These are phyloP conservation scores for Exobasidium cylindrosporum DNA, from an alignment of 1,284 basidiomycete genomes.

Conservation along the genomic window DNA sequence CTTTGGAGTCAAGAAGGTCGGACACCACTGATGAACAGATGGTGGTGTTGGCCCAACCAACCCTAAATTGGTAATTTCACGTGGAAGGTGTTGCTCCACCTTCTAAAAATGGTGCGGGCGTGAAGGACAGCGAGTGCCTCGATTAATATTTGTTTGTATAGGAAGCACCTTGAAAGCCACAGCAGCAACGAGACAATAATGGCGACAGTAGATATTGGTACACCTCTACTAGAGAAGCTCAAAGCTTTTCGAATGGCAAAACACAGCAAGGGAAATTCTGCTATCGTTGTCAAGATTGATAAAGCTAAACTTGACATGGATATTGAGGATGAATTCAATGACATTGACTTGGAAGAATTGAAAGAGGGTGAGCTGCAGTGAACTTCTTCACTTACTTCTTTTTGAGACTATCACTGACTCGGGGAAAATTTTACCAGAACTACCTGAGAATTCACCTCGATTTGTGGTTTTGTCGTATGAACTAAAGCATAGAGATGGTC, in stretches of 20 bases:
- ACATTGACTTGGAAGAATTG: conserved; percentile 37
- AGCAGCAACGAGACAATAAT: not conserved
- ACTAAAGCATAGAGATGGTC: conserved; percentile 75
- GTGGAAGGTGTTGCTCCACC: too few species aligned
- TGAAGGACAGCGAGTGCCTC: too few species aligned
- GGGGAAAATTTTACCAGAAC: conserved; percentile 61
- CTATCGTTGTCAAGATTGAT: conserved; percentile 49
- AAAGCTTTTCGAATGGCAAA: conserved; percentile 33
- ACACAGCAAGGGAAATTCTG: conserved; percentile 18
- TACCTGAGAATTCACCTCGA: conserved; percentile 83
- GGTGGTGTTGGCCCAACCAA: too few species aligned
- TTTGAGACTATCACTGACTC: conserved; percentile 12
- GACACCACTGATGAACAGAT: too few species aligned
- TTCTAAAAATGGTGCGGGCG: too few species aligned
- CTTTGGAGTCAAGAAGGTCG: too few species aligned
- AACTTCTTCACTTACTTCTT: not conserved
- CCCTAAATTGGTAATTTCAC: too few species aligned
- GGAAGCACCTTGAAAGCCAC: too few species aligned
- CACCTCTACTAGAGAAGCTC: conserved; percentile 24
- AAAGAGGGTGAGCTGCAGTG: conserved; percentile 29
- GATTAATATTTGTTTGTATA: too few species aligned
- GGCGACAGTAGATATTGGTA: conserved; percentile 47
- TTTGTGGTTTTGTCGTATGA: conserved; percentile 82
- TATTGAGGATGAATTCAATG: conserved; percentile 40
- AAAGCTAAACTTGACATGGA: conserved; percentile 37